Percentiles rank a stretch among this genome's conserved stretches.
Evolutionary conservation across 306 rosid species (phyloP).

Genomic region (Pyrus bretschneideri): DNA sequence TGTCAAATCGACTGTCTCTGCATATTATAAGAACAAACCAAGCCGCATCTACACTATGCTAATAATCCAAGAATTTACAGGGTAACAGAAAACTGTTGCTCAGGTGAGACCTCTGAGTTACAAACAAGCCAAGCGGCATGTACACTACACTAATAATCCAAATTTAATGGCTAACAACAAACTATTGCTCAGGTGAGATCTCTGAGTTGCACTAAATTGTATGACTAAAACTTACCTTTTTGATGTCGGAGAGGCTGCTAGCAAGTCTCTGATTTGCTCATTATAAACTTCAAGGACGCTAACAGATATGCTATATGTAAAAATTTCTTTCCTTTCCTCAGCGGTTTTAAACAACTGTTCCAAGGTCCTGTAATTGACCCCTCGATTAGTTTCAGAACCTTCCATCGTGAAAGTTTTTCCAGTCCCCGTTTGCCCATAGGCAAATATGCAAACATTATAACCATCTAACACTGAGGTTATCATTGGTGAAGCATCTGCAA

Average conservation of each 20-base stretch:
- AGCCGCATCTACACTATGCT: neutral
- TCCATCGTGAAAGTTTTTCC: slow-evolving; percentile 76
- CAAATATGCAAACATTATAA: slow-evolving; percentile 57
- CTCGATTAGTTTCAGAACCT: slow-evolving; percentile 7
- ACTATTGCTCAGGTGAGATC: neutral
- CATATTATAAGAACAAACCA: neutral
- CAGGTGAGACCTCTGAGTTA: neutral
- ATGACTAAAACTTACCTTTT: neutral
- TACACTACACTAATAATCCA: neutral
- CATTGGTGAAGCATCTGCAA: slow-evolving; percentile 43
- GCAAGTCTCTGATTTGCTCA: slow-evolving; percentile 20
- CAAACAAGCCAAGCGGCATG: neutral
- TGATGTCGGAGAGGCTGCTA: slow-evolving; percentile 6
- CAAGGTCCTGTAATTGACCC: slow-evolving; percentile 16
- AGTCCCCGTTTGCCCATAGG: slow-evolving; percentile 68
- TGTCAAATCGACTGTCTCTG: neutral
- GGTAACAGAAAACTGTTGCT: too few relatives aligned
- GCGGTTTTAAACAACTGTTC: slow-evolving; percentile 13
- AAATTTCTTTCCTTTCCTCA: slow-evolving; percentile 6
- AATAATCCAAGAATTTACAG: neutral
- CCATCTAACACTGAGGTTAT: slow-evolving; percentile 59
- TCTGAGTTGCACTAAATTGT: neutral
- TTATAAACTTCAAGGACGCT: slow-evolving; percentile 16
- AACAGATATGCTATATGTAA: slow-evolving; percentile 9
- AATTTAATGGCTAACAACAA: neutral